These are phyloP conservation scores for Yarrowia bubula DNA, from an alignment of 805 yeast genomes.

Conservation along the genomic window DNA sequence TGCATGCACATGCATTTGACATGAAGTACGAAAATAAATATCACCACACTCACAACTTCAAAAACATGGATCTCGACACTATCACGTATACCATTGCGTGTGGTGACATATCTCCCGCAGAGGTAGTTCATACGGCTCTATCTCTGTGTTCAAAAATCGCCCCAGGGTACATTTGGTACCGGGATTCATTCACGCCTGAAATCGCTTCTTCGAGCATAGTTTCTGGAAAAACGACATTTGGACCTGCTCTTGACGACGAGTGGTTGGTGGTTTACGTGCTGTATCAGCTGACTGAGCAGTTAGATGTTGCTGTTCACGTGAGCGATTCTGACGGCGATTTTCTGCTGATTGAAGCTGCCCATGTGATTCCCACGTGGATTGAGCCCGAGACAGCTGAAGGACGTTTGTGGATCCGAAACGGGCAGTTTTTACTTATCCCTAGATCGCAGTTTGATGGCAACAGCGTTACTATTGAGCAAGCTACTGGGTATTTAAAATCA, in stretches of 20 bases:
- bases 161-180: slow-evolving; percentile 34
- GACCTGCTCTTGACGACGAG: slow-evolving; percentile 39
- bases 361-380: slow-evolving; percentile 49
- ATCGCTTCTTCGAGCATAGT: neutral
- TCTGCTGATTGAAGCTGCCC: slow-evolving; percentile 50
- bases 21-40: neutral
- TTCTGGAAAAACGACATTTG: slow-evolving; percentile 29
- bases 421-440: slow-evolving; percentile 45
- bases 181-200: slow-evolving; percentile 30
- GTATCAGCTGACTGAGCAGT: slow-evolving; percentile 29
- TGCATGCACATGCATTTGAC: neutral
- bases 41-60: neutral
- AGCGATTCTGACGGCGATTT: slow-evolving; percentile 59
- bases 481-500: neutral
- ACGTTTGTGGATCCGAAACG: slow-evolving; percentile 48
- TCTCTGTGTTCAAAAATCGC: neutral
- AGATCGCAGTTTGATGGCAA: slow-evolving; percentile 4
- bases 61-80: slow-evolving; percentile 5
- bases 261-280: slow-evolving; percentile 37
- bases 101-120: neutral
- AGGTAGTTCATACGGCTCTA: neutral
- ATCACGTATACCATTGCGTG: slow-evolving; percentile 13
- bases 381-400: slow-evolving; percentile 49
- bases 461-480: neutral
- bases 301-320: slow-evolving; percentile 30